These are phyloP conservation scores for Pythium brachiatum DNA, from an alignment of 352 stramenopile genomes.

Conservation along the genomic window DNA sequence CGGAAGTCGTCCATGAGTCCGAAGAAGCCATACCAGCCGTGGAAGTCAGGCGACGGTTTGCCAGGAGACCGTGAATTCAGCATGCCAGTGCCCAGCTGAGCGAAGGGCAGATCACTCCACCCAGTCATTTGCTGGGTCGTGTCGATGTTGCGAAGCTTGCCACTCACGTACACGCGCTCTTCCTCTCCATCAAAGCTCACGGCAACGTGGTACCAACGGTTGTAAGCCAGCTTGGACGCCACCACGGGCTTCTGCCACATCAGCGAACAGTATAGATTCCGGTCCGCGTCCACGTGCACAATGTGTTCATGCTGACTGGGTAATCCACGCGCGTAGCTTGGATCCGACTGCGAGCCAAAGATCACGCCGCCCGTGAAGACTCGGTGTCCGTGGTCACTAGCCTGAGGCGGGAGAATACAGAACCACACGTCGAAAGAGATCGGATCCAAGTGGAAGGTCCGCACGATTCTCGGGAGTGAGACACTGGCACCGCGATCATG, in stretches of 20 bases:
- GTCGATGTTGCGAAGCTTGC: constrained; percentile 42
- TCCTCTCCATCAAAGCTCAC: constrained; percentile 47
- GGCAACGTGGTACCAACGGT: constrained; percentile 72
- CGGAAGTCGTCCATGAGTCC: constrained; percentile 58
- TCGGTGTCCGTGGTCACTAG: constrained; percentile 7
- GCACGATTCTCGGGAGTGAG: constrained; percentile 20
- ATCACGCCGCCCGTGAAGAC: constrained; percentile 34
- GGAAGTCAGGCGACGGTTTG: constrained; percentile 43
- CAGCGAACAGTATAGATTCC: constrained; percentile 46
- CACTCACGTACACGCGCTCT: constrained; percentile 55
- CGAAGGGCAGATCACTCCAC: constrained; percentile 48
- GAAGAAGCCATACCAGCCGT: constrained; percentile 69
- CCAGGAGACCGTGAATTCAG: constrained; percentile 44
- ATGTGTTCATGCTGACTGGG: constrained; percentile 42
- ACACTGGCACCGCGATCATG: constrained; percentile 17
- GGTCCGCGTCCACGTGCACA: constrained; percentile 37
- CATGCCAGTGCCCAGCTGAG: constrained; percentile 57
- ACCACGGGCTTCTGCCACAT: constrained; percentile 30
- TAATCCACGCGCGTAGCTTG: constrained; percentile 22
- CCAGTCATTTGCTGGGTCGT: constrained; percentile 30
- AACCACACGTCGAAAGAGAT: constrained; percentile 55
- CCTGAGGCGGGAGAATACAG: constrained; percentile 24
- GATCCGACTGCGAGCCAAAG: constrained; percentile 42
- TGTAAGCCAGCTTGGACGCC: constrained; percentile 20
- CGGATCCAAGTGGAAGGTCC: constrained; percentile 20